These are phyloP conservation scores for Termitomyces sp. DNA, from an alignment of 768 basidiomycete species.

Conservation along the genomic window DNA sequence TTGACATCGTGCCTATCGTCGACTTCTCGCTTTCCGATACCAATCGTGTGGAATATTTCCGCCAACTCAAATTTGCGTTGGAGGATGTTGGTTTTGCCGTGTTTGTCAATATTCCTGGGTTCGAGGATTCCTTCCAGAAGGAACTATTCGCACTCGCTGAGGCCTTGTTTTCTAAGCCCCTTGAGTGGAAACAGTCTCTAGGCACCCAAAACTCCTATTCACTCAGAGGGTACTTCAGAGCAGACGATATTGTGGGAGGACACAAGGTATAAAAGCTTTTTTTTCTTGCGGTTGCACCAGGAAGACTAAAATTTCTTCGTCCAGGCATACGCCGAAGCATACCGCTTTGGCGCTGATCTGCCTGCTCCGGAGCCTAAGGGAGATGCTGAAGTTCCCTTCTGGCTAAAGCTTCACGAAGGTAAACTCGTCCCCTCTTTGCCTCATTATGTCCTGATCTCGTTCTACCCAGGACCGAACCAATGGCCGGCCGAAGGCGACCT, in stretches of 20 bases:
- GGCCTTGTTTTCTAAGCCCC: conserved; percentile 19
- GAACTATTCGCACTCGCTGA: conserved; percentile 19
- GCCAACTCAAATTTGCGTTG: conserved; percentile 21
- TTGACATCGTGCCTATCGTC: conserved; percentile 19
- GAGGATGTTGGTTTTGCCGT: conserved; percentile 26
- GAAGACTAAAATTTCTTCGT: not conserved
- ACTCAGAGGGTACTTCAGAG: conserved; percentile 24
- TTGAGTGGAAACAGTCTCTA: conserved; percentile 22
- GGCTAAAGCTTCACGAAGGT: conserved; percentile 27
- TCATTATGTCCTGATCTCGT: not conserved
- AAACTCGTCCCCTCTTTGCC: not conserved
- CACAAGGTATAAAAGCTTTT: conserved; percentile 20
- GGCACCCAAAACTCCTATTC: conserved; percentile 21
- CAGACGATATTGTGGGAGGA: conserved; percentile 18
- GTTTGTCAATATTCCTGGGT: conserved; percentile 24
- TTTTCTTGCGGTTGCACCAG: not conserved
- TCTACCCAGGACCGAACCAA: conserved; percentile 26
- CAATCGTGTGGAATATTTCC: conserved; percentile 13
- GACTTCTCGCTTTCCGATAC: conserved; percentile 20
- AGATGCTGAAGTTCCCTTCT: conserved; percentile 21
- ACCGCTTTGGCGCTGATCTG: conserved; percentile 23
- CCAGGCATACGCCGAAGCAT: conserved; percentile 26
- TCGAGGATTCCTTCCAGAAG: conserved; percentile 21
- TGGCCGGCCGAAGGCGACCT: conserved; percentile 24
- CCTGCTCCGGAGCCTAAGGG: conserved; percentile 15